Conservation (phyloP, 192 early-diverging fungal genomes). For the Coemansia sp. region DNA sequence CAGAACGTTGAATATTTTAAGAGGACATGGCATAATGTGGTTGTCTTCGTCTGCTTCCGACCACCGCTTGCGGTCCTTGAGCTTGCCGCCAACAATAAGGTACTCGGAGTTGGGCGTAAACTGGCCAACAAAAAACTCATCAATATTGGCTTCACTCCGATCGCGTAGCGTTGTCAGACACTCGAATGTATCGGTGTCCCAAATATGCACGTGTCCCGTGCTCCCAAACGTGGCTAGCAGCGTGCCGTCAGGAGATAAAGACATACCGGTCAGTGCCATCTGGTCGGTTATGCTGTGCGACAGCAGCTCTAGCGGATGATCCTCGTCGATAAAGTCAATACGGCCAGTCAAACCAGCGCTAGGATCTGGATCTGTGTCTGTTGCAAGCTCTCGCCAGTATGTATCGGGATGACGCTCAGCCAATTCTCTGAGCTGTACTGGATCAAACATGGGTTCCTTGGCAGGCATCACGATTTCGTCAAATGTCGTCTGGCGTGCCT, state of each 20-base stretch:
- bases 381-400: slow-evolving; percentile 38
- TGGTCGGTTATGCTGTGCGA: slow-evolving; percentile 71
- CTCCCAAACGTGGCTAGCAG: slow-evolving; percentile 87
- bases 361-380: neutral
- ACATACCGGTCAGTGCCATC: slow-evolving; percentile 79
- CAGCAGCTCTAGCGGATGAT: slow-evolving; percentile 67
- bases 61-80: slow-evolving; percentile 87
- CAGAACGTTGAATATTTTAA: slow-evolving; percentile 87
- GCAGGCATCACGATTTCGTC: slow-evolving; percentile 34
- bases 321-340: slow-evolving; percentile 63
- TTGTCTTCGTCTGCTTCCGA: slow-evolving; percentile 89
- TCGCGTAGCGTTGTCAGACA: slow-evolving; percentile 73
- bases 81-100: slow-evolving; percentile 82
- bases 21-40: slow-evolving; percentile 87
- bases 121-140: slow-evolving; percentile 86
- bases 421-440: slow-evolving; percentile 52
- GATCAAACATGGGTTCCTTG: slow-evolving; percentile 52
- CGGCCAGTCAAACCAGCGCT: slow-evolving; percentile 4
- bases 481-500: slow-evolving; percentile 44
- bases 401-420: slow-evolving; percentile 57
- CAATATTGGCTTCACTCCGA: slow-evolving; percentile 72
- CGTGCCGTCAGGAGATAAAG: slow-evolving; percentile 77
- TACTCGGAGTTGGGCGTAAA: slow-evolving; percentile 67
- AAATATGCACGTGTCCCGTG: slow-evolving; percentile 70
- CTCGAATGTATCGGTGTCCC: slow-evolving; percentile 76